Base-by-base conservation (phyloP, 441 rosid species). In the Gossypium gossypioides region DNA sequence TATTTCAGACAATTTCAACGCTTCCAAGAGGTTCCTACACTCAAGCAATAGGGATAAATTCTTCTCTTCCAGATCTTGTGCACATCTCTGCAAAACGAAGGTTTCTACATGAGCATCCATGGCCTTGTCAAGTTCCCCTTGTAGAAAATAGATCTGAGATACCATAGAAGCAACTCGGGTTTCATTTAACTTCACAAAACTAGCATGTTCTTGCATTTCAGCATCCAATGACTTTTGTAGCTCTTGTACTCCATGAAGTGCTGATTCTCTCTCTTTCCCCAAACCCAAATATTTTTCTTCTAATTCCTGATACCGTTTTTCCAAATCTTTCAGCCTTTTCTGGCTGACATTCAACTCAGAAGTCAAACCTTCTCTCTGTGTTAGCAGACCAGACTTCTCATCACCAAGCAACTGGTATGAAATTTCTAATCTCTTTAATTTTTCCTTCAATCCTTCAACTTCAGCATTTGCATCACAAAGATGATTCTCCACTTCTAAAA, bases 391-490 rank as follows among this genome's bases (percentile, higher is more conserved):
- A 21, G 84, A 82, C 80, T 87, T 90, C 75, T 89, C 90, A 75
- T 82, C 84, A 80, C 71, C 87, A 77, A 90, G 88, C 75, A 79
- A 51, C 62, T 71, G 71, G 78, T 81, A 87, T 64, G 86, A 83
- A 62, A 86, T 84, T 79, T 92, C 93, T 62, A 91, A 76, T 61
- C 83, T 84, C 80, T 80, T 90, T 48, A 83, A 74, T 55, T 81
- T 88, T 62, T 75, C 78, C 84, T 80, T 86, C 77, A 78, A 76
- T 55, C 75, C 84, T 78, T 89, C 89, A 80, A 86, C 86, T 81
- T 87, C 93, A 59, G 87, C 88, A 82, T 86, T 84, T 57, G 90
- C 88, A 82, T 88, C 88, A 70, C 13, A 74, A 58, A 90, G 91
- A 71, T 89, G 84, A 60, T 72, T 79, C 75, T 76, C 86, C 74